Evolutionary conservation across 208 protist genomes (phyloP).

Genomic region (Acanthamoeba castellanii): DNA sequence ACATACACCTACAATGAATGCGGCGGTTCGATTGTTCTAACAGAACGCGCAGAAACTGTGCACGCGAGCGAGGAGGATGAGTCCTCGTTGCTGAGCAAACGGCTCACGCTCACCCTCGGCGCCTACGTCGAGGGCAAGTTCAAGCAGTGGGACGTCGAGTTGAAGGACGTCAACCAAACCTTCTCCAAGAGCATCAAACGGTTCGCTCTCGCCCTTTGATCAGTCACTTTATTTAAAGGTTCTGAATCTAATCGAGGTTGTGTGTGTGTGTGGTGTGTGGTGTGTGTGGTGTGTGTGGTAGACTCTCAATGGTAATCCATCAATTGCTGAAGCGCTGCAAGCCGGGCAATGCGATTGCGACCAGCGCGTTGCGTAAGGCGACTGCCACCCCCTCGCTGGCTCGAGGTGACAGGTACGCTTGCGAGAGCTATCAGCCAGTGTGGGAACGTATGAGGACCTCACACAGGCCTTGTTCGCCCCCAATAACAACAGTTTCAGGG

Average conservation of each 20-base stretch:
- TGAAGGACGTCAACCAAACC: constrained; percentile 73
- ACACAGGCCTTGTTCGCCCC: not conserved
- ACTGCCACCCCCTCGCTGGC: not conserved
- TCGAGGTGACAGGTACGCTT: not conserved
- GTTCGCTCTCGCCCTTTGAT: not conserved
- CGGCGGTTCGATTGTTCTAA: not conserved
- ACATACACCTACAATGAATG: not conserved
- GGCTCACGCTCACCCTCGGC: constrained; percentile 19
- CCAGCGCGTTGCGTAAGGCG: not conserved
- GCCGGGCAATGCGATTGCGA: not conserved
- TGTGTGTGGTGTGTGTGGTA: no score
- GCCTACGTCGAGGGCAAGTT: constrained; percentile 69
- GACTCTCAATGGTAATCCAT: constrained; percentile 30
- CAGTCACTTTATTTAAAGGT: not conserved
- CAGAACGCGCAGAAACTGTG: not conserved
- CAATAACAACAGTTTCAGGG: not conserved
- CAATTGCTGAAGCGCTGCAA: constrained; percentile 29
- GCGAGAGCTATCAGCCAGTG: not conserved
- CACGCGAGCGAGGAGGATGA: constrained; percentile 22
- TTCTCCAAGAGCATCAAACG: constrained; percentile 72
- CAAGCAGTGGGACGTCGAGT: constrained; percentile 54
- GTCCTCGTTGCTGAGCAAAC: constrained; percentile 7
- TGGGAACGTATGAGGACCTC: not conserved
- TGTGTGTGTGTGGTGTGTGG: no score
- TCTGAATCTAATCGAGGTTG: no score